A percentile compares a stretch with the other conserved stretches of the same genome.
Conservation (phyloP, 148 eudicot species). For the Silene conica region DNA sequence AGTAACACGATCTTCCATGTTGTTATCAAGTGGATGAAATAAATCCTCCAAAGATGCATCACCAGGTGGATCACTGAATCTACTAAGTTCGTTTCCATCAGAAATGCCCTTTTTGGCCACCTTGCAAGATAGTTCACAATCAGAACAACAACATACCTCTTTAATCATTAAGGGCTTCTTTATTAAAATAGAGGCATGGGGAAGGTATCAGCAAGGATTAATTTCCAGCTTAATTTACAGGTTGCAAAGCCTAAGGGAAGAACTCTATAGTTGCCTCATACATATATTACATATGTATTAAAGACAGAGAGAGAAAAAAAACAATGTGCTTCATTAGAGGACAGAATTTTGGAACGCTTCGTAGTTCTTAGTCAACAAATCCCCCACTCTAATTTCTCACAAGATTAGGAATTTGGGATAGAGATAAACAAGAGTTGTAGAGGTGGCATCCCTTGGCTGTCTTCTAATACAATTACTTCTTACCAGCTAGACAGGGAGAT, state of each 20-base stretch:
- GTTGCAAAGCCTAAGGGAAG: not conserved
- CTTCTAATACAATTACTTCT: not conserved
- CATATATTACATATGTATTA: no score
- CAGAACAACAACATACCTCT: conserved; percentile 1
- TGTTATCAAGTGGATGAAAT: conserved; percentile 70
- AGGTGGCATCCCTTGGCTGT: not conserved
- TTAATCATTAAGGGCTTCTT: not conserved
- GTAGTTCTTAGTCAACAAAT: not conserved
- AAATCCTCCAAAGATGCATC: conserved; percentile 95
- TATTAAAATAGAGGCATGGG: not conserved
- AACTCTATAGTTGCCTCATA: not conserved
- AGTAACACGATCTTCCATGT: conserved; percentile 39
- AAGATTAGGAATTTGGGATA: not conserved
- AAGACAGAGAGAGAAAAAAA: not conserved
- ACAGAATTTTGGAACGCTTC: not conserved
- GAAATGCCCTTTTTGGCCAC: conserved; percentile 39
- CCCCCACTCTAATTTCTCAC: not conserved
- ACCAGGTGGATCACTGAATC: conserved; percentile 88
- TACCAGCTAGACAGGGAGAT: not conserved
- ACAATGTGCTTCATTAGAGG: not conserved
- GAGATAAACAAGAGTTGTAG: not conserved
- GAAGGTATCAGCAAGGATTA: not conserved
- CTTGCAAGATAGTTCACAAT: conserved; percentile 35
- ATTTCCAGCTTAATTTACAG: not conserved
- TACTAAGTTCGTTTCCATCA: conserved; percentile 62